phyloP scores from a whole-genome alignment of 306 rosid genomes.

The Medicago ruthenica region DNA sequence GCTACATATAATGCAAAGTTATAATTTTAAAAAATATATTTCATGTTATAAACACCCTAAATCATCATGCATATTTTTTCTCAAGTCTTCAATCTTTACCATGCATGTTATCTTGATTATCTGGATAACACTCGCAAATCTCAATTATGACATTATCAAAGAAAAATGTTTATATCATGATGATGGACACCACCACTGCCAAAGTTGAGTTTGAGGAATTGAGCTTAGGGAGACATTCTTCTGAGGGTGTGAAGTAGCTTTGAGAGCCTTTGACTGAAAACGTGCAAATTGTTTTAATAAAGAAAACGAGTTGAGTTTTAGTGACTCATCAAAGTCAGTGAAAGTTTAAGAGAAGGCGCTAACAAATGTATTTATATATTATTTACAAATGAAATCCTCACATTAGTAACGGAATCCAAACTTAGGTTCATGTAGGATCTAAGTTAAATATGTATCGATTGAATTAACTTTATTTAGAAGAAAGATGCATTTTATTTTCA shows the following conservation, averaged over 20 bases:
- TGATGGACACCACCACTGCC: constrained; percentile 41
- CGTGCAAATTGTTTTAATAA: neutral
- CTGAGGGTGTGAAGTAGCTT: constrained; percentile 41
- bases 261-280: constrained; percentile 46
- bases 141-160: constrained; percentile 49
- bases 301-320: no score
- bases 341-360: no score
- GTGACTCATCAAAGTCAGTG: no score
- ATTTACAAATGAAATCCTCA: no score
- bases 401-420: no score
- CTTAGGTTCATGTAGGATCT: neutral
- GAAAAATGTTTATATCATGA: constrained; percentile 42
- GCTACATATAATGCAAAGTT: neutral
- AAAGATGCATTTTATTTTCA: no score
- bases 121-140: constrained; percentile 46
- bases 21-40: neutral
- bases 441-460: no score
- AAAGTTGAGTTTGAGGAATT: neutral
- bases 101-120: constrained; percentile 29
- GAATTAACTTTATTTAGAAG: no score
- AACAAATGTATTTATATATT: no score
- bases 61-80: constrained; percentile 29
- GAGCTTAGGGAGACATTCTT: neutral
- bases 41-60: constrained; percentile 6
- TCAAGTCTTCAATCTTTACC: constrained; percentile 11